Conservation (phyloP, 1,139 yeast genomes). For the Komagataea norvegica region DNA sequence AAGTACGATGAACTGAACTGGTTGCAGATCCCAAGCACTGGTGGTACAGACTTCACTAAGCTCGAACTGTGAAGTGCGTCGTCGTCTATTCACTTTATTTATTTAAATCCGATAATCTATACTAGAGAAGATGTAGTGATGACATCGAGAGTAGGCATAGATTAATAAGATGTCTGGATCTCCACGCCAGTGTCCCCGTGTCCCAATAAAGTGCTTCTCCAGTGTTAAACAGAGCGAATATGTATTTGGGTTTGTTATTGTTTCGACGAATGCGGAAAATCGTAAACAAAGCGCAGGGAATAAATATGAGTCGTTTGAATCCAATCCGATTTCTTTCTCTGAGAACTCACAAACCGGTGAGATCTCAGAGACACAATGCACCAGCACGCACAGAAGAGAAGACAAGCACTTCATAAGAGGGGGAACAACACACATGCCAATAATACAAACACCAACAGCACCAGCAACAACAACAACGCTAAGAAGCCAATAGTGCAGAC, state of each 20-base stretch:
- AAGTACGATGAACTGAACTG: conserved; percentile 63
- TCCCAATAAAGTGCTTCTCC: no score
- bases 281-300: conserved; percentile 3
- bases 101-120: not conserved
- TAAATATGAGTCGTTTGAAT: no score
- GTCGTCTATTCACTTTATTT: not conserved
- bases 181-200: no score
- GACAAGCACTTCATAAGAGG: conserved; percentile 1
- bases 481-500: conserved; percentile 1
- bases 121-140: no score
- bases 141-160: no score
- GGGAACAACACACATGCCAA: no score
- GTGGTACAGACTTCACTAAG: conserved; percentile 57
- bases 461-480: conserved; percentile 2
- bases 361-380: no score
- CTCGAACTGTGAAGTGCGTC: conserved; percentile 23
- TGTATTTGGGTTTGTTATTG: not conserved
- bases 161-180: no score
- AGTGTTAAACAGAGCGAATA: no score
- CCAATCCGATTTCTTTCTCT: no score
- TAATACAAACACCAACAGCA: conserved; percentile 1
- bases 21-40: conserved; percentile 73
- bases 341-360: no score
- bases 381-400: conserved; percentile 1
- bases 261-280: conserved; percentile 1